Evolutionary conservation across 2,329 filamentous ascomycete species (phyloP).

Genomic region (Ramularia collo-cygni): DNA sequence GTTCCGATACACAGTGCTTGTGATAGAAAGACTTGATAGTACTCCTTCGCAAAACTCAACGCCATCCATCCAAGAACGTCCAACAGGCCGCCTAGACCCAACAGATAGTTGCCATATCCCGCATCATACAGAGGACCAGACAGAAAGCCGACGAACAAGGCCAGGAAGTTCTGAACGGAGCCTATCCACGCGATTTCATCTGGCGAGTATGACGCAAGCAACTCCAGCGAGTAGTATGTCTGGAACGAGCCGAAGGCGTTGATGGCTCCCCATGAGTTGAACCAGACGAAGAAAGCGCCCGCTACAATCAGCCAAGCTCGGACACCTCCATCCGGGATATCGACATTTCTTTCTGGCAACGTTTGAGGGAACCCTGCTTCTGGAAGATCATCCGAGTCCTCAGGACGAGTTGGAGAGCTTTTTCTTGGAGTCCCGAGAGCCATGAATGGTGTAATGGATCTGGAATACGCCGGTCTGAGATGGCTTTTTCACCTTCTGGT

Average conservation of each 20-base stretch:
- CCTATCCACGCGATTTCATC: constrained; percentile 34
- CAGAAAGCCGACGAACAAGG: constrained; percentile 30
- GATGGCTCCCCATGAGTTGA: constrained; percentile 4
- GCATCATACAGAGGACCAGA: constrained; percentile 1
- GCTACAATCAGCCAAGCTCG: constrained; percentile 2
- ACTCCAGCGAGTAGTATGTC: not conserved
- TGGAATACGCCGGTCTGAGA: too few relatives aligned
- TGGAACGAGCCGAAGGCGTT: constrained; percentile 1
- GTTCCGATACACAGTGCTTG: constrained; percentile 30
- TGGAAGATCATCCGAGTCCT: too few relatives aligned
- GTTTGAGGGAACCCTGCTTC: too few relatives aligned
- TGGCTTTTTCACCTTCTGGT: too few relatives aligned
- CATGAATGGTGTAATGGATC: too few relatives aligned
- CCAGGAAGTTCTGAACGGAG: constrained; percentile 36
- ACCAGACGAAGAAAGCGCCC: constrained; percentile 4
- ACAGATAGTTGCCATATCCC: not conserved
- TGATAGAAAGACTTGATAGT: constrained; percentile 41
- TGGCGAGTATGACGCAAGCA: not conserved
- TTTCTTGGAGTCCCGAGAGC: too few relatives aligned
- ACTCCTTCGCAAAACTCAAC: constrained; percentile 31
- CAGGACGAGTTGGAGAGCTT: too few relatives aligned
- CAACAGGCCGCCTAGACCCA: constrained; percentile 30
- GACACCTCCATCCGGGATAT: not conserved
- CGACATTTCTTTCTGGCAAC: not conserved
- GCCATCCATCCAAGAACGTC: constrained; percentile 42